Evolutionary conservation across 192 early-diverging fungal species (phyloP), one percentile per base, ranked within the genome.

Genomic region (Coemansia sp.): DNA sequence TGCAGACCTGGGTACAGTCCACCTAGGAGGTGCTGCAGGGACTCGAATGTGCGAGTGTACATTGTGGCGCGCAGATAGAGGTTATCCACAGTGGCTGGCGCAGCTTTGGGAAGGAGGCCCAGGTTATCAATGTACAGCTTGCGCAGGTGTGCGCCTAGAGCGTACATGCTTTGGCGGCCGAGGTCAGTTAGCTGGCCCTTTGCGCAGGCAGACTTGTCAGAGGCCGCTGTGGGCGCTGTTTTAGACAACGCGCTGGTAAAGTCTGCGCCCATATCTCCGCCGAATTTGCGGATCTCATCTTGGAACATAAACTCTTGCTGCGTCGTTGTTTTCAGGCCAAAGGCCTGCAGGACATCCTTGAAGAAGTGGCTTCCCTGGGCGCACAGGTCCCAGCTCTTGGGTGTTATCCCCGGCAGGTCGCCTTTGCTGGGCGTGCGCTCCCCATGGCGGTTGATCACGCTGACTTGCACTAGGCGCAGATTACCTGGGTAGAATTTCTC

Each of bases 11-110:
- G 83, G 53, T 80, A 83, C 55, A 88, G 59, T 0, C 86, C 84
- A 11, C 72, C 64, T 24, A 88, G 41, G 4, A 81, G 51, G 49
- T 81, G 80, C 51, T 86, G 83, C 27, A 88, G 66, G n/a, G 78
- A 81, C 58, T 86, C 86, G 43, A 88, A 65, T 3, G 86, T 77
- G 29, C 86, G 77, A 2, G 79, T 58, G 57, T 79, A 86, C 29
- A 72, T 78, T 14, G 84, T 79, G 20, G 71, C 68, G 27, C 82
- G 78, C 46, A 85, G 67, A 45, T 81, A 82, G 23, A 86, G 43
- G 3, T 42, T 46, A 34, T 20, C 37, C 34, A 10, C 13, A 26
- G 15, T 29, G 10, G 36, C 42, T 3, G 39, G 46, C 43, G 50
- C 44, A 27, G 48, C 27, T 3, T 58, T 24, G 3, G 72, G 77